Conservation (phyloP, 257 asterid species). For the Solanum sejunctum region DNA sequence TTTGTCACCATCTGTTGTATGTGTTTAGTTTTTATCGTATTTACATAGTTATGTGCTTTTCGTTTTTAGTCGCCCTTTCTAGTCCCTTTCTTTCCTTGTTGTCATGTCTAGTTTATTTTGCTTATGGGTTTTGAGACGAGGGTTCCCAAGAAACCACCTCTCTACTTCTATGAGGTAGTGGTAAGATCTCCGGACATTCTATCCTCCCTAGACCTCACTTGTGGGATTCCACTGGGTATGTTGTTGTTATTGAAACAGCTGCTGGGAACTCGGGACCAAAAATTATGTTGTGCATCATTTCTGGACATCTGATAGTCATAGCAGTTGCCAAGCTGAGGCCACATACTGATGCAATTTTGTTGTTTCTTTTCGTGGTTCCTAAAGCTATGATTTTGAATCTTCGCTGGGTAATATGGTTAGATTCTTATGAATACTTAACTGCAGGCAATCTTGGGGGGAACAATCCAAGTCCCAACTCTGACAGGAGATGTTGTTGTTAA, state of each 20-base stretch:
- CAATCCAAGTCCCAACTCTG: conserved; percentile 83
- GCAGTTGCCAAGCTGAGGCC: neutral
- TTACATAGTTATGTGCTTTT: no score
- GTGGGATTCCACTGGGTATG: no score
- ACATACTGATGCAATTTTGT: neutral
- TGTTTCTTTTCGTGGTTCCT: neutral
- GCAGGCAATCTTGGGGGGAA: conserved; percentile 97
- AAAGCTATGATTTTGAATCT: neutral
- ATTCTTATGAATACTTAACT: conserved; percentile 4
- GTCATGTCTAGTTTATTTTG: no score
- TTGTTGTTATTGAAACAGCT: neutral
- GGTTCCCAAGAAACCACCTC: no score
- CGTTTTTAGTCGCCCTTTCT: no score
- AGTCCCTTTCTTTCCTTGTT: no score
- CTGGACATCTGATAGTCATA: neutral
- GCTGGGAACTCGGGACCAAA: neutral
- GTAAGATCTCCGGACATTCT: no score
- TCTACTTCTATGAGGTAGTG: no score
- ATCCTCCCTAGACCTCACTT: no score
- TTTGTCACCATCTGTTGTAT: no score
- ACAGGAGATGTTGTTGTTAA: conserved; percentile 82
- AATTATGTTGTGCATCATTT: neutral
- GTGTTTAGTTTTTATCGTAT: no score
- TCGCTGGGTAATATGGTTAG: neutral
- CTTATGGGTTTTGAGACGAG: no score